Percentiles rank a stretch among this genome's conserved stretches.
These are phyloP conservation scores for Ganoderma lingzhi DNA, from an alignment of 1,284 basidiomycete genomes.

Conservation along the genomic window DNA sequence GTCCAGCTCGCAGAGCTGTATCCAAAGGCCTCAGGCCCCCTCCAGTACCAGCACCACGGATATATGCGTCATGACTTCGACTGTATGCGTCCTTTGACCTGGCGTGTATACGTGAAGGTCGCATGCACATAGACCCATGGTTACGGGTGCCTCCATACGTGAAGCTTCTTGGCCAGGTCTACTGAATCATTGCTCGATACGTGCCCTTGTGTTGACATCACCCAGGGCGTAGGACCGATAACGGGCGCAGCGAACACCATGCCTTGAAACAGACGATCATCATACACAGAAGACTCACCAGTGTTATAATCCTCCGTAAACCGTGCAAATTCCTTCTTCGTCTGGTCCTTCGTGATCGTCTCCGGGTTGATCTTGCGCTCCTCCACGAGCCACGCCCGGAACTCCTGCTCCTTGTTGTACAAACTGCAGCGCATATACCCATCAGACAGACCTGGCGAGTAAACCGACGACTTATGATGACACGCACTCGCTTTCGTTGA, in stretches of 20 bases:
- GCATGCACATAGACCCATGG: not conserved
- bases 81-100: not conserved
- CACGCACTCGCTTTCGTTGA: conserved; percentile 83
- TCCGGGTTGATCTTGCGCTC: conserved; percentile 91
- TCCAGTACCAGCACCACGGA: not conserved
- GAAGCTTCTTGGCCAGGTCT: no score
- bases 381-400: conserved; percentile 90
- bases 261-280: not conserved
- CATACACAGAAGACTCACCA: conserved; percentile 50
- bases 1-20: no score
- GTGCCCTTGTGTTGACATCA: not conserved
- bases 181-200: no score
- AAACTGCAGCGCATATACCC: conserved; percentile 53
- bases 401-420: conserved; percentile 83
- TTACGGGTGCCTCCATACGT: no score
- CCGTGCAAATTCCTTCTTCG: conserved; percentile 82
- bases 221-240: no score
- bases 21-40: no score
- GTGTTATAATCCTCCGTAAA: conserved; percentile 92
- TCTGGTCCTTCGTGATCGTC: conserved; percentile 82
- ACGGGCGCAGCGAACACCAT: not conserved
- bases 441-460: not conserved
- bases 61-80: not conserved
- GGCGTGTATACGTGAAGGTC: no score
- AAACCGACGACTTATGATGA: no score